Percentiles rank a stretch among this genome's conserved stretches.
Conservation (phyloP, 495 filamentous ascomycete species). For the Penicillium paradoxum region DNA sequence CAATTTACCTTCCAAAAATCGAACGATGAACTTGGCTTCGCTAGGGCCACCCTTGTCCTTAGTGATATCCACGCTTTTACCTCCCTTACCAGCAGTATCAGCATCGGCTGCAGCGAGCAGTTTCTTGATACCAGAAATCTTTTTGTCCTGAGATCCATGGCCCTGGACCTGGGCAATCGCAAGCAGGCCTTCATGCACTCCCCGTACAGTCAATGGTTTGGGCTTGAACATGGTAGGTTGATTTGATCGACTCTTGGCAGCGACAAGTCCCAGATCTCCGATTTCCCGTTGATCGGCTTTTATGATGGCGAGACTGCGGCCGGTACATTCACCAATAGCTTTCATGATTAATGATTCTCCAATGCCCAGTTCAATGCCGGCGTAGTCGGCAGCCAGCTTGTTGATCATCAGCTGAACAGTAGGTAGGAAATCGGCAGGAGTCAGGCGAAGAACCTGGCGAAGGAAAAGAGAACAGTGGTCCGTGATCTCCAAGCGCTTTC, state of each 20-base stretch:
- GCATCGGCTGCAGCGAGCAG: slow-evolving; percentile 81
- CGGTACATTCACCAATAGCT: slow-evolving; percentile 90
- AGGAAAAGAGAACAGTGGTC: slow-evolving; percentile 88
- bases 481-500: slow-evolving; percentile 79
- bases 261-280: slow-evolving; percentile 89
- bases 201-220: slow-evolving; percentile 78
- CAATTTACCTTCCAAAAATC: slow-evolving; percentile 91
- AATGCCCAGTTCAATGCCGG: slow-evolving; percentile 92
- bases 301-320: slow-evolving; percentile 78
- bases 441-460: slow-evolving; percentile 85
- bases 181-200: slow-evolving; percentile 84
- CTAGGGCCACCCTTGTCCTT: slow-evolving; percentile 92
- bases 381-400: slow-evolving; percentile 93
- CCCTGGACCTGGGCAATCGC: slow-evolving; percentile 81
- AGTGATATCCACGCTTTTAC: slow-evolving; percentile 72
- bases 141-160: slow-evolving; percentile 81
- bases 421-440: slow-evolving; percentile 79
- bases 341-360: slow-evolving; percentile 98
- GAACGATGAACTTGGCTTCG: slow-evolving; percentile 89
- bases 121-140: slow-evolving; percentile 93
- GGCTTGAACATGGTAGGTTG: slow-evolving; percentile 98
- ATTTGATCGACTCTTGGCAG: slow-evolving; percentile 87
- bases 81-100: slow-evolving; percentile 58
- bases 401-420: slow-evolving; percentile 95
- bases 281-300: slow-evolving; percentile 94